Evolutionary conservation across 2,329 filamentous ascomycete genomes (phyloP).

Genomic region (Colletotrichum sp.): DNA sequence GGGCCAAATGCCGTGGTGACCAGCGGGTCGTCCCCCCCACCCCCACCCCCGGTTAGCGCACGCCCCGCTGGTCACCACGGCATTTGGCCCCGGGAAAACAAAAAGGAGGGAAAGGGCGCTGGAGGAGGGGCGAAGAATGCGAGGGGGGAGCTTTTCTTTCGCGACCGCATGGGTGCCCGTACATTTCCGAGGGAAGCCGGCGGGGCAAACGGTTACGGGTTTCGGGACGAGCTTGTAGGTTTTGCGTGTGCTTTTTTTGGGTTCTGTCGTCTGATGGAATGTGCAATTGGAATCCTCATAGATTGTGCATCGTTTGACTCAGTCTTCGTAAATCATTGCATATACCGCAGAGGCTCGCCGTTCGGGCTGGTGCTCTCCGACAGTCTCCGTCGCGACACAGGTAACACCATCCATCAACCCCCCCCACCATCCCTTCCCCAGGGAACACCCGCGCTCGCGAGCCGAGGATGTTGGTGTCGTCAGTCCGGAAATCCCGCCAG

Average conservation of each 20-base stretch:
- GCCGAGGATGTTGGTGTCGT: not conserved
- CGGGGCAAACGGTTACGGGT: not conserved
- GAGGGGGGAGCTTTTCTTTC: not conserved
- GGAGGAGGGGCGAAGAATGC: not conserved
- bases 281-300: not conserved
- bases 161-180: not conserved
- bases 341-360: not conserved
- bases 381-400: not conserved
- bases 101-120: not conserved
- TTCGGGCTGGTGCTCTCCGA: not conserved
- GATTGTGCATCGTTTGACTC: not conserved
- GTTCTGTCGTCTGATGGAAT: not conserved
- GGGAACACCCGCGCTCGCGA: not conserved
- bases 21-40: too few relatives aligned
- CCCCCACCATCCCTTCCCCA: not conserved
- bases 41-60: not conserved
- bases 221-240: not conserved
- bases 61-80: not conserved
- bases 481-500: not conserved
- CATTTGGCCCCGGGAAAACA: constrained; percentile 7
- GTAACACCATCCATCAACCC: not conserved
- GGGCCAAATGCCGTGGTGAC: too few relatives aligned
- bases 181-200: not conserved
- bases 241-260: not conserved
- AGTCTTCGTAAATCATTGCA: not conserved